Base-by-base conservation (phyloP, 2,329 filamentous ascomycete genomes). In the Zymoseptoria tritici region DNA sequence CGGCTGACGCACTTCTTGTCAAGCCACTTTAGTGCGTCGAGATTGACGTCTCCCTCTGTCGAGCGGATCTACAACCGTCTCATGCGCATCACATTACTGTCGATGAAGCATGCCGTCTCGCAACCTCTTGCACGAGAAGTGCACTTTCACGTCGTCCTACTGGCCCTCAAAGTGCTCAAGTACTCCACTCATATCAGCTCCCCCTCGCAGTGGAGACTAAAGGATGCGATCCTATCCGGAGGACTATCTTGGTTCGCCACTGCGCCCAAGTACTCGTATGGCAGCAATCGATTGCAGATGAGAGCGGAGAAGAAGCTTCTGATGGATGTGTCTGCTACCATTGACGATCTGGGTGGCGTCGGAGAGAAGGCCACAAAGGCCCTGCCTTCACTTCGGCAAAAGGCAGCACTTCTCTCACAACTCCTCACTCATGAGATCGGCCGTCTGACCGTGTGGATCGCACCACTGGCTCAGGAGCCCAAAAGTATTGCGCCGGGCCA, bases 21-120 rank as follows among this genome's bases (percentile, higher is more conserved):
- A 60, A 99, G 94, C 70, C 93, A 97, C 72, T 99, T 96, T 77
- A 96, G 91, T 72, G 91, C 95, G 1, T 92, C 89, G 11, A 84
- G 92, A n/a, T 80, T 97, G 24, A 88, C 90, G 24, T 96, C 88
- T 66, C 81, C 85, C 1, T 88, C 97, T 70, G 87, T 88, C 0
- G 90, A 96, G 67, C 84, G 84, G 61, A 82, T 92, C 3, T 97
- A 97, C 74, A 79, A 88, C 61, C 88, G 93, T 36, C 79, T 97
- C 64, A 83, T 97, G 60, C 85, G 88, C 64, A 79, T 87, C 29
- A 97, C 93, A 0, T 79, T 96, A 26, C 83, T 89, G 65, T 88
- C 89, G 0, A 79, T 97, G 68, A 85, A 83, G 63, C 79, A 84
- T 55, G 85, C 88, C 11, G 82, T 84, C 9, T 83, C 85, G 4